These are phyloP conservation scores for Xylariaceae sp. DNA, from an alignment of 2,329 filamentous ascomycete species.

Conservation along the genomic window DNA sequence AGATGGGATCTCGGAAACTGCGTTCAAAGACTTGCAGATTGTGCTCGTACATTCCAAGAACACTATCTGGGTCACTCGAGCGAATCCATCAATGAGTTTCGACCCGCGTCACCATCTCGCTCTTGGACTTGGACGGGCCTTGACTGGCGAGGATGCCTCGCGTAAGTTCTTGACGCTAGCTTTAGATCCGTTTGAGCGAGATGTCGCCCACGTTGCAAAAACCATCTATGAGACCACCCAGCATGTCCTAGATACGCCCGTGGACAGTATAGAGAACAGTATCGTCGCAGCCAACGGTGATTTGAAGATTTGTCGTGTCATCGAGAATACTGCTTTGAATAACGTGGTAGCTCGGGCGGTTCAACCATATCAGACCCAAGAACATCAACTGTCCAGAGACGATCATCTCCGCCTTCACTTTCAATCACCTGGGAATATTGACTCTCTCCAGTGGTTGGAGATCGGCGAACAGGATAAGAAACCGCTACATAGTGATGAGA, in stretches of 20 bases:
- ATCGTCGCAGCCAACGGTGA: background rate
- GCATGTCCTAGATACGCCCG: background rate
- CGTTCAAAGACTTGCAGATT: too few species aligned
- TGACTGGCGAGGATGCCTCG: conserved; percentile 3
- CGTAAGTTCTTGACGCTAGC: conserved; percentile 3
- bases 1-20: too few species aligned
- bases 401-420: background rate
- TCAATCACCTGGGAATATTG: background rate
- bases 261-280: background rate
- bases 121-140: background rate
- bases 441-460: background rate
- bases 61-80: background rate
- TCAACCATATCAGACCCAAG: background rate
- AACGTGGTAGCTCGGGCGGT: background rate
- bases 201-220: background rate
- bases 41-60: too few species aligned
- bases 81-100: background rate
- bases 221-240: background rate
- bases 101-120: conserved; percentile 3
- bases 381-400: background rate
- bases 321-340: background rate
- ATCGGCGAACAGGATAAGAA: background rate
- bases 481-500: background rate
- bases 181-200: background rate
- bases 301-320: background rate